Evolutionary conservation across 192 early-diverging fungal genomes (phyloP).

Genomic region (Coemansia sp.): DNA sequence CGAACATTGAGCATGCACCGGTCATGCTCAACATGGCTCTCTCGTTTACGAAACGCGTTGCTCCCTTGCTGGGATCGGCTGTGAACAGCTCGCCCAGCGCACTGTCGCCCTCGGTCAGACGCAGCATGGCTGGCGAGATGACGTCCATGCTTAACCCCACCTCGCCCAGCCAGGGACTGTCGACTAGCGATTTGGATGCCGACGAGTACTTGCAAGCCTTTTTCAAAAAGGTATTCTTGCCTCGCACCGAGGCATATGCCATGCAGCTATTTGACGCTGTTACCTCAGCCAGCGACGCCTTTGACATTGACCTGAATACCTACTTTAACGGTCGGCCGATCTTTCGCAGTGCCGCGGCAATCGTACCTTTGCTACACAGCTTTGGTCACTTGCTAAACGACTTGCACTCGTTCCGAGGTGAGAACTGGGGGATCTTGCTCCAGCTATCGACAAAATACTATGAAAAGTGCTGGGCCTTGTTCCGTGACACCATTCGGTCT

Average conservation of each 20-base stretch:
- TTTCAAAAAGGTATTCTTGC: constrained; percentile 70
- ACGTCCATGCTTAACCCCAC: constrained; percentile 1
- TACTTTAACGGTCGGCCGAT: constrained; percentile 52
- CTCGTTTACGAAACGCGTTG: constrained; percentile 45
- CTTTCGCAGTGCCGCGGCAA: constrained; percentile 51
- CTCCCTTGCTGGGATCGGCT: constrained; percentile 27
- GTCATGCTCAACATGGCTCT: constrained; percentile 54
- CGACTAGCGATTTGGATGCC: constrained; percentile 35
- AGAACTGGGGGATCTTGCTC: constrained; percentile 51
- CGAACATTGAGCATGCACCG: constrained; percentile 58
- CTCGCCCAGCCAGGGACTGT: constrained; percentile 19
- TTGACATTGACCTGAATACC: constrained; percentile 40
- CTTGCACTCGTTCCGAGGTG: constrained; percentile 46
- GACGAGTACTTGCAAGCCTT: constrained; percentile 68
- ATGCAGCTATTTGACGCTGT: constrained; percentile 61
- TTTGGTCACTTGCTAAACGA: constrained; percentile 50
- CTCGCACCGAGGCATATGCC: constrained; percentile 83
- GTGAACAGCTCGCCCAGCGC: constrained; percentile 23
- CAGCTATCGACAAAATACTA: constrained; percentile 52
- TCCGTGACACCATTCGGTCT: constrained; percentile 53
- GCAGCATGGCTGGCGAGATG: constrained; percentile 48
- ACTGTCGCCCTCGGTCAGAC: constrained; percentile 47
- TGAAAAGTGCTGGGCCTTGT: constrained; percentile 44
- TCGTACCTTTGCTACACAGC: constrained; percentile 45
- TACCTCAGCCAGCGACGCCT: constrained; percentile 44